Base-by-base conservation (phyloP, 1,139 yeast genomes). In the Chernovozyma aurita region DNA sequence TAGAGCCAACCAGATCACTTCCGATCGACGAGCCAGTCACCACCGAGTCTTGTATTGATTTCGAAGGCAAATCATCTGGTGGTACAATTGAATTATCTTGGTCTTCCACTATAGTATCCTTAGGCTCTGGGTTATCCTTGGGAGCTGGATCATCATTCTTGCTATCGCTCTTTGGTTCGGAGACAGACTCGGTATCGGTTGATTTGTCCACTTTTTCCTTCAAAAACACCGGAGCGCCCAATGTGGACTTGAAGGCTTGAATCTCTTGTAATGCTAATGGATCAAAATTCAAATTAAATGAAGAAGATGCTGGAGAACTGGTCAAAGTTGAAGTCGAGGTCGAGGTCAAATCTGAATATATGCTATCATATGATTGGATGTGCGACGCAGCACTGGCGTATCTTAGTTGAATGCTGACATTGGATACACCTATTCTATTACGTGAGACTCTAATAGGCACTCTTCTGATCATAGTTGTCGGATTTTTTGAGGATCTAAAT, bases 21-120 rank as follows among this genome's bases (percentile, higher is more conserved):
- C 28, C 41, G 29, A 16, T 35, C 25, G 14, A 38, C 37, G 18
- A 20, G 9, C 22, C 9, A 20, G 22, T 26, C 28, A 26, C 28
- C 8, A 26, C 12, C 11, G 28, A 14, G 6, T 26, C 28, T 12
- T 13, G 8, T 16, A 26, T 28, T 38, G 16, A 33, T 21, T 17
- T 31, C 35, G 28, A 12, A 20, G 22, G 22, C 22, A 7, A 6
- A 9, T 20, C 22, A 9, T 6, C 9, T 20, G 9, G 6, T 20
- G 9, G 6, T 7, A 20, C 22, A 6, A 9, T 7, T 6, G 8
- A 7, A 20, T 20, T 20, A 9, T 20, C 22, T 20, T 20, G 8
- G 9, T 20, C 9, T 9, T 20, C 9, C 6, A 7, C 22, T 9
- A 20, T 7, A 7, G 6, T 9, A 7, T 20, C 22, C 22, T 7